Conservation (phyloP, 1,139 yeast species). For the Saccharomycopsis phalli region DNA sequence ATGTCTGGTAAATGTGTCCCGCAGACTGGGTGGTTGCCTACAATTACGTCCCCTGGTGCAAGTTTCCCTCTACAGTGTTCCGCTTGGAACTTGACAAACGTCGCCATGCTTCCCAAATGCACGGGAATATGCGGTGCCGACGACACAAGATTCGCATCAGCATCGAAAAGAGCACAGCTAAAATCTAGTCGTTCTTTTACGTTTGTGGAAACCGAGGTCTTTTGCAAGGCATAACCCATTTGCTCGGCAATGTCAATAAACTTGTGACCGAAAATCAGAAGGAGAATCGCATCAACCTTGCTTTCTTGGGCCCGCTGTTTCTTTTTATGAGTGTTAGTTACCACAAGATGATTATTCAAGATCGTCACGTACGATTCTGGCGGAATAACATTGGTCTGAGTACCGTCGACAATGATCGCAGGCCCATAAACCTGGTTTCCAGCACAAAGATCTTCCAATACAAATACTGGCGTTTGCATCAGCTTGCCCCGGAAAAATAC, state of each 20-base stretch:
- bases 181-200: conserved; percentile 78
- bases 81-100: conserved; percentile 65
- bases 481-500: conserved; percentile 45
- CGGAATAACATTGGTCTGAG: conserved; percentile 78
- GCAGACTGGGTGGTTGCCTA: conserved; percentile 70
- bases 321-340: conserved; percentile 29
- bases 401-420: conserved; percentile 73
- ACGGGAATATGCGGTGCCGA: conserved; percentile 88
- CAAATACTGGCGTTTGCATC: conserved; percentile 42
- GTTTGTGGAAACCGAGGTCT: conserved; percentile 78
- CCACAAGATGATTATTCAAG: conserved; percentile 50
- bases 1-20: conserved; percentile 81
- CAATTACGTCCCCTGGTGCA: conserved; percentile 64
- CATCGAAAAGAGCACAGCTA: conserved; percentile 75
- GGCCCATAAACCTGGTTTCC: conserved; percentile 66
- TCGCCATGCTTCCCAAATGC: conserved; percentile 81
- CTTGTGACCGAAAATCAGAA: conserved; percentile 74
- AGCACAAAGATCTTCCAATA: conserved; percentile 38
- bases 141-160: conserved; percentile 69
- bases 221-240: conserved; percentile 76
- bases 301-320: conserved; percentile 29
- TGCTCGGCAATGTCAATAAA: conserved; percentile 88
- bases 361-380: conserved; percentile 61
- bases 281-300: conserved; percentile 53
- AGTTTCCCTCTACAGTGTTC: conserved; percentile 52